Evolutionary conservation across 257 asterid genomes (phyloP), one percentile per base, ranked within the genome.

Genomic region (Nicotiana otophora): DNA sequence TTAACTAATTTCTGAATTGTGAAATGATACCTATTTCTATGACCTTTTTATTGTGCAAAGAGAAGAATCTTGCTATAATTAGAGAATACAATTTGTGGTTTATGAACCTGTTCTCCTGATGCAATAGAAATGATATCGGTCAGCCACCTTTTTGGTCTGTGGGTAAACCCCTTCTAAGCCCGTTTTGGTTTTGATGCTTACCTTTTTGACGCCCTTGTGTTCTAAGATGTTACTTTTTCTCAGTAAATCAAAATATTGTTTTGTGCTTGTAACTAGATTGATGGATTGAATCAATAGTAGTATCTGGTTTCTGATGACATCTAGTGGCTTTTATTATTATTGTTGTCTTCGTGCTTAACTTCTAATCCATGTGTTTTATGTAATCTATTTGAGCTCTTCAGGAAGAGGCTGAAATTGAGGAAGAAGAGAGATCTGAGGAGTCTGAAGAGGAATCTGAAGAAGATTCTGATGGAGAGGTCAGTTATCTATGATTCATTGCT

Each of bases 371-470:
- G 17, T 19, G 39, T 19, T 69, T 11, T 34, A 17, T 78, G 4
- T 65, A 5, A 62, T 34, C 77, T 75, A 33, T 78, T 86, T 58
- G 74, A 64, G 81, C 55, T 72, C 65, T 57, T 84, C 84, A 95
- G 98, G 97, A 89, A 86, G 93, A 65, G 84, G 93, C 90, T 82
- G 93, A 84, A 81, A 89, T 28, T 9, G 93, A 88, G 86, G 95
- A 94, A 81, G 96, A 89, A 1, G 97, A 90, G 91, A 86, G 68
- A 69, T 90, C 93, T 30, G 97, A 26, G 34, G 80, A 90, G 76
- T 91, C 94, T 30, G 97, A 89, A 72, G 88, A 90, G 63, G 98
- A 95, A 87, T 93, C 92, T 68, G 98, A 88, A 84, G 97, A 92
- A 80, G 80, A 75, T 15, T 86, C 93, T 46, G 95, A 88, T 9